These are phyloP conservation scores for Cystoisospora suis DNA, from an alignment of 169 alveolate species.

Conservation along the genomic window DNA sequence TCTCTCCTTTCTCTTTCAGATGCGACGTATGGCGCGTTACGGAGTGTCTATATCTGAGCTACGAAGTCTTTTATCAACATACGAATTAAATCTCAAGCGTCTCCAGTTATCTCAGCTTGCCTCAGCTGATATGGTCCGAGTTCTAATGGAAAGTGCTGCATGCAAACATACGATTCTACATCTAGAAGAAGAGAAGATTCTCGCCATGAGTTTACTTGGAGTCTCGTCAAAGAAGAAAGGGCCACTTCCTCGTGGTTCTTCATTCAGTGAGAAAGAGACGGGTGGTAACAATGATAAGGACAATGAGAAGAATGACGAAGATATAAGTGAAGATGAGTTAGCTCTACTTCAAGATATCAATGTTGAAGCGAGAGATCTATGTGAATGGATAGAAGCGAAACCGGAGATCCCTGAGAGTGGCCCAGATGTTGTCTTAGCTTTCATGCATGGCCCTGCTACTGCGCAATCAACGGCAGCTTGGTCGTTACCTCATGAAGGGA, in stretches of 20 bases:
- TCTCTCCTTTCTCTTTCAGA: constrained; percentile 13
- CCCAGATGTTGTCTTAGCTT: constrained; percentile 60
- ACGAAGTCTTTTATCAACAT: constrained; percentile 31
- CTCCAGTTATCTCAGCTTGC: constrained; percentile 53
- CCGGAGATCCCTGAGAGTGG: neutral
- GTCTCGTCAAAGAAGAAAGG: neutral
- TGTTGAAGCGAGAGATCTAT: constrained; percentile 45
- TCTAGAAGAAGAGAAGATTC: constrained; percentile 57
- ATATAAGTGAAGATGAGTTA: neutral
- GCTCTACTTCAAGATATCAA: constrained; percentile 43
- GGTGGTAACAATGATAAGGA: neutral
- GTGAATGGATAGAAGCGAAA: constrained; percentile 35
- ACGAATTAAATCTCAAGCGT: constrained; percentile 48
- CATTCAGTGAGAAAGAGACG: neutral
- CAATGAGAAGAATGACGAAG: neutral
- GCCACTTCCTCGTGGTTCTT: neutral
- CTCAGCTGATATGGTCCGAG: constrained; percentile 59
- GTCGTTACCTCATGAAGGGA: neutral
- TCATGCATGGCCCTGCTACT: constrained; percentile 42
- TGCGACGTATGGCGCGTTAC: constrained; percentile 58
- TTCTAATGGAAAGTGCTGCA: constrained; percentile 61
- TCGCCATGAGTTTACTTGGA: constrained; percentile 42
- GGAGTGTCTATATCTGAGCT: constrained; percentile 52
- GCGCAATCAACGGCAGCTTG: neutral
- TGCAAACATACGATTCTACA: constrained; percentile 51